Base-by-base conservation (phyloP, 495 filamentous ascomycete species). In the Penicillium cosmopolitanum region DNA sequence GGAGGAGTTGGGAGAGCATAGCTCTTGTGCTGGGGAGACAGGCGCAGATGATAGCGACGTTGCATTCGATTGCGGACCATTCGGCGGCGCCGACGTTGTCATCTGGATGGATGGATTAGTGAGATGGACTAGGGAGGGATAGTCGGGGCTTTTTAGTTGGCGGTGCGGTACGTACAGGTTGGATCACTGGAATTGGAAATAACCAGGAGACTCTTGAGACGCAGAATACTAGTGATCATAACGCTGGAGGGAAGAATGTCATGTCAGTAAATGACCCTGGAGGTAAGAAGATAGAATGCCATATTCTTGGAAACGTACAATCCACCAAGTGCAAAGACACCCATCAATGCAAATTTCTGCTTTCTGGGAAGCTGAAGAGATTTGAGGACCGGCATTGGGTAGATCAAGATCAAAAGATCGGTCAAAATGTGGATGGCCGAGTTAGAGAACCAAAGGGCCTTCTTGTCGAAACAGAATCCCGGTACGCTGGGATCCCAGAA, bases 61-160 rank as follows among this genome's bases (percentile, higher is more conserved):
- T 84, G 35, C 84, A 75, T 70, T 87, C 84, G 43, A 82, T 70
- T 46, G 78, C 77, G 16, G 82, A 83, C 85, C 85, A 87, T 57
- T 76, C 78, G 0, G 82, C 84, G 5, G 77, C 76, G 43, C 79
- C 76, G 33, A 82, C 74, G 64, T 84, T 84, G 57, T 84, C 80
- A 65, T 76, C 74, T 79, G 44, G 21, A 12, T 2, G 16, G 12
- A 23, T 23, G 23, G n/a, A 23, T 50, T 50, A 18, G 33, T 51
- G 55, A 60, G 52, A 31, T 36, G 40, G 40, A 44, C 15, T n/a
- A 18, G 48, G 44, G 4, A 23, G 21, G 21, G 1, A 21, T 21
- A 21, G 21, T 1, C 21, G 21, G 21, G n/a, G 25, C 59, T 58
- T 3, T 31, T 35, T 12, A 7, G 10, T 31, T n/a, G 18, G 11